Base-by-base conservation (phyloP, 345 rosid genomes). In the Balakata baccata region DNA sequence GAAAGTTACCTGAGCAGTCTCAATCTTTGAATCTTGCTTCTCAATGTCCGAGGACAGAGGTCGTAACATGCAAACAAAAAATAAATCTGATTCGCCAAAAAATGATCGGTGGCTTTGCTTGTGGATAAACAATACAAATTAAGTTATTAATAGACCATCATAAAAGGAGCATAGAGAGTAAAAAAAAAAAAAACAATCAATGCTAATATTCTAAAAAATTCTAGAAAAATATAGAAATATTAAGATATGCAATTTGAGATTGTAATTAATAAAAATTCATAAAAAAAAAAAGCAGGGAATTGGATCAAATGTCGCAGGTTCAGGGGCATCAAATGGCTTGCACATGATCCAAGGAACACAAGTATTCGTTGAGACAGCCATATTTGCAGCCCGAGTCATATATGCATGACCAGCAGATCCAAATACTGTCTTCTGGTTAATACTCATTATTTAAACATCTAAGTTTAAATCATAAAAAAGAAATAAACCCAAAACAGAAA, bases 91-190 rank as follows among this genome's bases (percentile, higher is more conserved):
- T 81, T 88, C 88, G 64, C 69, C n/a, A 5, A 77, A 86, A 78
- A 88, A 85, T 18, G 86, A 67, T 25, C 51, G 53, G 83, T 88
- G 96, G 75, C 85, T 87, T 84, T 90, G 91, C 79, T 91, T 88
- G 80, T 14, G 46, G 23, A 56, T 11, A 38, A 67, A 63, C 34
- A 37, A 49, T 38, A 62, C 12, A 72, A 60, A 58, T 23, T 4
- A 56, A 68, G 59, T 70, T 10, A 64, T 51, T 20, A 16, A 13
- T 14, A 50, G 5, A 12, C 23, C 41, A 62, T 25, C 37, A 16
- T n/a, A 0, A 39, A 41, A 6, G 59, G n/a, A 63, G 23, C 22
- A 63, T 4, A 17, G 6, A 64, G 20, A n/a, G n/a, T n/a, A n/a
- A n/a, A n/a, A 37, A 14, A 29, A 29, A 29, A 29, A 1, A 16